A percentile compares a stretch with the other conserved stretches of the same genome.
Conservation (phyloP, 495 filamentous ascomycete genomes). For the Aspergillus bridgeri region DNA sequence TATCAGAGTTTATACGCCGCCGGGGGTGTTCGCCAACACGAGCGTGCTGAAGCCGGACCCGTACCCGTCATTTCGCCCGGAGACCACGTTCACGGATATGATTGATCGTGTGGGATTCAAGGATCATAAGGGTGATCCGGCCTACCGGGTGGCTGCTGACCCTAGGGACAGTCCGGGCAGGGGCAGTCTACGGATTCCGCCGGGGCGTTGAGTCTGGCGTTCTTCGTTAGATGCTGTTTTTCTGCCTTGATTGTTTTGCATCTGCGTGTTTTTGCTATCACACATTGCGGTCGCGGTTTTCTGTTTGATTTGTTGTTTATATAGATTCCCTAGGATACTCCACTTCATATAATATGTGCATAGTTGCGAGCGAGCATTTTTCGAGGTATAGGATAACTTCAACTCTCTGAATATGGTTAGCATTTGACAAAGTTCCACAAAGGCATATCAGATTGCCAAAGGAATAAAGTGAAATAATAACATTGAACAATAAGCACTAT, state of each 20-base stretch:
- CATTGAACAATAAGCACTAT: slow-evolving; percentile 1
- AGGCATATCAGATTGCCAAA: too few species aligned
- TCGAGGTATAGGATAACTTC: not conserved
- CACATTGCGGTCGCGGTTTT: not conserved
- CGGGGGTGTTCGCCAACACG: slow-evolving; percentile 35
- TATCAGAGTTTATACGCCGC: slow-evolving; percentile 70
- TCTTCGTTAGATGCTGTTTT: not conserved
- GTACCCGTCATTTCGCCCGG: slow-evolving; percentile 33
- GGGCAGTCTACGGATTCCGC: not conserved
- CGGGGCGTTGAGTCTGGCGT: too few species aligned
- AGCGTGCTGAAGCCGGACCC: slow-evolving; percentile 29
- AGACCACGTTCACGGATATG: slow-evolving; percentile 65
- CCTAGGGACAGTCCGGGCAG: not conserved
- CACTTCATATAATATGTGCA: not conserved
- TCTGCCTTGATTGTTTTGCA: not conserved
- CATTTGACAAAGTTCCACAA: not conserved
- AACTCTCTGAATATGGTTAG: not conserved
- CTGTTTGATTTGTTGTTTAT: not conserved
- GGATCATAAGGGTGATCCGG: slow-evolving; percentile 35
- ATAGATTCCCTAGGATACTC: not conserved
- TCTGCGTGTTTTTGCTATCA: not conserved
- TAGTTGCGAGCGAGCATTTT: not conserved
- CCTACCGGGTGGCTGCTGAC: slow-evolving; percentile 22
- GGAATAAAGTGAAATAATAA: not conserved
- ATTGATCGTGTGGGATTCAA: slow-evolving; percentile 56